Conservation (phyloP, 176 grass and related monocot genomes). For the Bonia amplexicaulis region DNA sequence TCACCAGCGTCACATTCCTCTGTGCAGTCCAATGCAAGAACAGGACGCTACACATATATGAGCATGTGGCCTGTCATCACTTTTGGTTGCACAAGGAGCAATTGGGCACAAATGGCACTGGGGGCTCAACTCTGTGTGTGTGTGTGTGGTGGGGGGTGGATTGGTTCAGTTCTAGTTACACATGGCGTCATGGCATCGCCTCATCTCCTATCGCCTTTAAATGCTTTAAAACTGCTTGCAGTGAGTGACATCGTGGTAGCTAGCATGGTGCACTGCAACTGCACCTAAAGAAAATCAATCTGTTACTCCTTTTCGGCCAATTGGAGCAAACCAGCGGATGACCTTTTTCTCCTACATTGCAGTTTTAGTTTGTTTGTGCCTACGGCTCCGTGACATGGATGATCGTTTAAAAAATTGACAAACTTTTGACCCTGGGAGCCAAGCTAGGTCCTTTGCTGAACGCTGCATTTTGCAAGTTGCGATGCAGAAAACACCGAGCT, state of each 20-base stretch:
- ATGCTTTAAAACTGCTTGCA: conserved; percentile 14
- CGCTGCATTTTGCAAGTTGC: conserved; percentile 1
- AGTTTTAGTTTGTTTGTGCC: background rate
- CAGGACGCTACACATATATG: conserved; percentile 11
- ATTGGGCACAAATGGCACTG: conserved; percentile 29
- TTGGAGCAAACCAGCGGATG: background rate
- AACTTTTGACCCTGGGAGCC: background rate
- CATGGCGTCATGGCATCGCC: conserved; percentile 34
- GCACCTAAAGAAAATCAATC: conserved; percentile 7
- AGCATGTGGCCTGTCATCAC: background rate
- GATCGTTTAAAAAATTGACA: conserved; percentile 1
- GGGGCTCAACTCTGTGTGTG: background rate
- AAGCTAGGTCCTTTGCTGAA: background rate
- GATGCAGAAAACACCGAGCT: background rate
- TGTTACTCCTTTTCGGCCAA: background rate
- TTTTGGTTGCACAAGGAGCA: background rate
- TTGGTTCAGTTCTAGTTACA: conserved; percentile 25
- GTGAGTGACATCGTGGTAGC: background rate
- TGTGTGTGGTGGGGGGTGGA: background rate
- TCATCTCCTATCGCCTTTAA: conserved; percentile 4
- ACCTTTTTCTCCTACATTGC: background rate
- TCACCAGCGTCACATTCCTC: background rate
- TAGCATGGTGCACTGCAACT: conserved; percentile 21
- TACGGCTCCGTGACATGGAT: conserved; percentile 8
- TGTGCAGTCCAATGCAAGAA: background rate